Evolutionary conservation across 257 asterid genomes (phyloP).

Genomic region (Petunia secreta): DNA sequence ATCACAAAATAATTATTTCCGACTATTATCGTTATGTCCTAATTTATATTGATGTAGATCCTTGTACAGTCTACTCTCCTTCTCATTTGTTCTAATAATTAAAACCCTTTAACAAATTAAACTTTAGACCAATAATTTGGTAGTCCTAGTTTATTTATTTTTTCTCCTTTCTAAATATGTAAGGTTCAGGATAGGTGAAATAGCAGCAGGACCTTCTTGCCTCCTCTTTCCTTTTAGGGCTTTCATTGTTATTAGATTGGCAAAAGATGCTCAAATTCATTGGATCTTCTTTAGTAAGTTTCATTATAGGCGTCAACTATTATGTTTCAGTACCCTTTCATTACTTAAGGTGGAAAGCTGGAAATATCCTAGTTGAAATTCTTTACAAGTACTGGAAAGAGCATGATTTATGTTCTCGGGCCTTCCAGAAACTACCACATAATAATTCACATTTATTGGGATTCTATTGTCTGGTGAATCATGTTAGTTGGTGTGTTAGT

Average conservation of each 20-base stretch:
- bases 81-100: slow-evolving; percentile 7
- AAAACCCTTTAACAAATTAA: neutral
- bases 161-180: slow-evolving; percentile 20
- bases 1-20: neutral
- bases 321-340: neutral
- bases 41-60: neutral
- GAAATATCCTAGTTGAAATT: neutral
- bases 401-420: neutral
- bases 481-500: no score
- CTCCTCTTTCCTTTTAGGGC: slow-evolving; percentile 9
- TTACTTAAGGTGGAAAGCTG: neutral
- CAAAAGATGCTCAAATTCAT: neutral
- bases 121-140: slow-evolving; percentile 11
- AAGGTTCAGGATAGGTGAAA: slow-evolving; percentile 20
- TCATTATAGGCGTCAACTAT: neutral
- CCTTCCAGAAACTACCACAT: no score
- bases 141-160: neutral
- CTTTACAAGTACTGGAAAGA: neutral
- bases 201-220: neutral
- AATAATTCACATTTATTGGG: no score
- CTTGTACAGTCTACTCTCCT: neutral
- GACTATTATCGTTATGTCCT: neutral
- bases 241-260: neutral
- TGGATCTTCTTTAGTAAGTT: neutral
- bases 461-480: no score